Evolutionary conservation across 345 rosid species (phyloP), one percentile per base, ranked within the genome.

Genomic region (Pistacia vera): DNA sequence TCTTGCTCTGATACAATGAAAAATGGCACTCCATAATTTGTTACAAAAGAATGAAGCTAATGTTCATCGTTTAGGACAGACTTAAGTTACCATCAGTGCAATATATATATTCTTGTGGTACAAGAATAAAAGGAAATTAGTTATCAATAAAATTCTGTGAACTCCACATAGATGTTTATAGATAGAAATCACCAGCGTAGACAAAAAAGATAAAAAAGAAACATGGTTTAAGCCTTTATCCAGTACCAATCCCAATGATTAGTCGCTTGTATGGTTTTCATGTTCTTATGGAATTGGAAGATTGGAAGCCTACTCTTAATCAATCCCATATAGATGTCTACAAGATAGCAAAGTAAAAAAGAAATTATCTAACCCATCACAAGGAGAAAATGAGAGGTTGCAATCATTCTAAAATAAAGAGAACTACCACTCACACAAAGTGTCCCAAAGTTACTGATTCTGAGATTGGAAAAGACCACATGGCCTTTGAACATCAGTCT

Each of bases 401-500:
- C 68, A 18, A 36, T 5, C 46, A 5, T 41, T 30, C 33, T 18
- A 65, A 6, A 65, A 65, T 65, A 41, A 8, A 11, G 12, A 36
- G 13, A 41, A 8, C 11, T 2, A 22, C 28, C 52, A 18, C 30
- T 65, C 3, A 13, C 38, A 63, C 16, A 14, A 36, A 16, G 46
- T 33, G 44, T 33, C 66, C 8, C 66, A 30, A 30, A 14, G 18
- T 30, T 30, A 33, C 41, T 62, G 66, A 28, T 62, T 2, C 3
- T 2, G 41, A 30, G 8, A 13, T 36, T 64, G 51, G 20, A 38
- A 64, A 28, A 38, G 22, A 38, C 14, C 51, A 60, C 63, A 64
- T 64, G 68, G n/a, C 16, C 51, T 36, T 9, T 64, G 49, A 38
- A 54, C 51, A 65, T 65, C 68, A 65, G 48, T 65, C 46, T 30